Evolutionary conservation across 1,139 yeast genomes (phyloP), one percentile per base, ranked within the genome.

Genomic region (Eremothecium coryli): DNA sequence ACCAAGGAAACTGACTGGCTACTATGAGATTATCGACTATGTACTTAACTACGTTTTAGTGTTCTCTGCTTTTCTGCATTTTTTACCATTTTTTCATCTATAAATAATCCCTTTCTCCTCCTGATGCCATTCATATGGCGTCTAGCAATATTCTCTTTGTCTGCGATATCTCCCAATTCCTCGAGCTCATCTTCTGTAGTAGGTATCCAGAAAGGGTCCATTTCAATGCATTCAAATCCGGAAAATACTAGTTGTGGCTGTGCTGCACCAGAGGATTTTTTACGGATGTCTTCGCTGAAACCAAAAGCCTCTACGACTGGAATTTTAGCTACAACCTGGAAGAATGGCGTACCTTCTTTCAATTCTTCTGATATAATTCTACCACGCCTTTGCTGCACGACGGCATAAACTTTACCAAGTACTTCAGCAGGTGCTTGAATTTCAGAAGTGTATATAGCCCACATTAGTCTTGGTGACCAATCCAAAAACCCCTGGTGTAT

Each of bases 151-250:
- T 90, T 90, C 50, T 86, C 97, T 49, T 84, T 72, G 50, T 93
- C 98, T 0, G 96, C 95, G 46, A 74, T 71, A 45, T 85, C 95
- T 18, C 98, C 99, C 32, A 84, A 65, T 40, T 86, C 94, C 54
- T 90, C 98, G 32, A 90, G 62, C 55, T 93, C 98, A 56, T 86
- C 97, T 49, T 84, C 96, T 0, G 98, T 93, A 5, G 90, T 84
- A n/a, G 99, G 98, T 9, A 90, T 95, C 99, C 99, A 93, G 67
- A 81, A 93, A 26, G 99, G 99, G 63, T 93, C 97, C 45, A 82
- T 73, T 42, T 85, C 94, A 34, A 88, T 71, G 43, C 78, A 65
- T 49, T 86, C 93, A 56, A 72, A 93, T 2, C 98, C 98, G 30
- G 81, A 73, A 52, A 90, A 90, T 5, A 88, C 84, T 39, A 93